Evolutionary conservation across 495 filamentous ascomycete genomes (phyloP), one percentile per base, ranked within the genome.

Genomic region (Cercophora scortea): DNA sequence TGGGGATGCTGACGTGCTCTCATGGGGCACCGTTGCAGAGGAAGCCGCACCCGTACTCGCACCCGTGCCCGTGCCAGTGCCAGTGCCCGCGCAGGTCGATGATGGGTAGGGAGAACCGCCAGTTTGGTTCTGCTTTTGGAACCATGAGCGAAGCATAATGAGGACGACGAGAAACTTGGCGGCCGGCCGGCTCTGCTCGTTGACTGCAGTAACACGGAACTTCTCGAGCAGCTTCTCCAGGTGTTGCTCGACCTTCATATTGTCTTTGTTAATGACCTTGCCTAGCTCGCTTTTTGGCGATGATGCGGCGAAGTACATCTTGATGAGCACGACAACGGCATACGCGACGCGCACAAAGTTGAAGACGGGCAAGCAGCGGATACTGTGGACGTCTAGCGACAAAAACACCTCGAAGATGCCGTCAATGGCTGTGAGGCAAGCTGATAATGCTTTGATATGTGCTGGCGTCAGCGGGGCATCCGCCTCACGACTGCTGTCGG

Each of bases 291-390:
- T 81, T 42, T 81, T 69, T 0, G 87, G 77, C 10, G 80, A 75
- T 11, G 79, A 82, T 9, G 88, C 84, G 3, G 88, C 83, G 46
- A 89, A 87, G 66, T 89, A 89, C 54, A 96, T 80, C 60, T 94
- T 96, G 64, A 95, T 89, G 15, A 96, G 68, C 15, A 90, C 80
- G n/a, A 96, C 83, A 17, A 86, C 79, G 6, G 89, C 86, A 51
- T 71, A 95, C 32, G 87, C 80, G 39, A 88, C 81, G 12, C 90
- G 85, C 41, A 91, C 87, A 57, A 88, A 82, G 45, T 80, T 81
- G 55, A 88, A 80, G 3, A 93, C 84, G 8, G 92, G 90, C 11
- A 96, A 62, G 13, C 74, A 83, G 50, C 84, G 78, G 39, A 96
- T 75, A 11, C 72, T 76, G 2, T 74, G 67, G n/a, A 78, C 64